These are phyloP conservation scores for Aspergillus quadricinctus DNA, from an alignment of 2,329 filamentous ascomycete species.

Conservation along the genomic window DNA sequence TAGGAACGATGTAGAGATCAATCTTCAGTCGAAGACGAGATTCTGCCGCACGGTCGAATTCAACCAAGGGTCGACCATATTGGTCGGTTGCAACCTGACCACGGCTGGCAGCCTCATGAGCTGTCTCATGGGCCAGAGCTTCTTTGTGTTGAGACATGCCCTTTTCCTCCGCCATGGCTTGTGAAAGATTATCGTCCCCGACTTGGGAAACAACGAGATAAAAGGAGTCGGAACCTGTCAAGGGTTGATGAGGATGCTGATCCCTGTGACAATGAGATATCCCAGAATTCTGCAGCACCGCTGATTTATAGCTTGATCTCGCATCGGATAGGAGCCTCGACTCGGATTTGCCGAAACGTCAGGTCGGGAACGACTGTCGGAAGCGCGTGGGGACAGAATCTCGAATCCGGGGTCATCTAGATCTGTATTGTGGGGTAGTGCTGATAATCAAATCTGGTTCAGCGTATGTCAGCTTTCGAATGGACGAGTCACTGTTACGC, in stretches of 20 bases:
- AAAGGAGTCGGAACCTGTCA: not conserved
- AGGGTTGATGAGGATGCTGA: not conserved
- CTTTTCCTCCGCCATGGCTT: constrained; percentile 19
- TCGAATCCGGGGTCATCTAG: not conserved
- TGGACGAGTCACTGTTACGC: not conserved
- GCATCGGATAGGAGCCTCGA: not conserved
- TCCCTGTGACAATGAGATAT: not conserved
- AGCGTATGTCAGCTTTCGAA: not conserved
- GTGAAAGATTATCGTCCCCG: not conserved
- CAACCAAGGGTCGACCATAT: constrained; percentile 49
- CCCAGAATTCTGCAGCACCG: not conserved
- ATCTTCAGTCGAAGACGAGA: constrained; percentile 58
- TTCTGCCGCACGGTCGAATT: constrained; percentile 57
- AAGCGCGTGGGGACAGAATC: not conserved
- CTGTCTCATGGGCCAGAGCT: constrained; percentile 9
- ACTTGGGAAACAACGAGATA: no score
- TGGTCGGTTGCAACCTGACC: constrained; percentile 48
- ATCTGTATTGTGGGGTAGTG: not conserved
- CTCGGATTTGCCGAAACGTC: not conserved
- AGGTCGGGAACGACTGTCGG: not conserved
- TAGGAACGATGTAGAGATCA: constrained; percentile 62
- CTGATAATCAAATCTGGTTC: not conserved
- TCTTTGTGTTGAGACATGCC: constrained; percentile 15
- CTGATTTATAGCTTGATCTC: not conserved
- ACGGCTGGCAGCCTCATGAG: constrained; percentile 39